Evolutionary conservation across 2,329 filamentous ascomycete genomes (phyloP), one percentile per base, ranked within the genome.

Genomic region (Talaromyces marneffei): DNA sequence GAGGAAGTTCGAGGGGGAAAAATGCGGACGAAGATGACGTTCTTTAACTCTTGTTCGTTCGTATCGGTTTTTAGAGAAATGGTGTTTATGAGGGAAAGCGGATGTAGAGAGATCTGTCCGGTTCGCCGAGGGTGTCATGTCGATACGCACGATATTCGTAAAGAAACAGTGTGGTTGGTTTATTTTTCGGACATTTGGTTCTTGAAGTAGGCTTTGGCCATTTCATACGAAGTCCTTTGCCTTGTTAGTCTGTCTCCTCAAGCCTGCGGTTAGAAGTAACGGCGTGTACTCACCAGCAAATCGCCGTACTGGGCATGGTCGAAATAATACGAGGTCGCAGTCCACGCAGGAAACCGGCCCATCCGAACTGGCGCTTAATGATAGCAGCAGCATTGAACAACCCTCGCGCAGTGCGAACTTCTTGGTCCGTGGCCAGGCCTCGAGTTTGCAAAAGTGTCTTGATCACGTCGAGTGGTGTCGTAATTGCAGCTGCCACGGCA

Each of bases 301-400:
- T 99, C n/a, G 94, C 94, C 35, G 94, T 99, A 78, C 92, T 97
- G 20, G 94, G 94, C 89, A 97, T 97, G 1, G 94, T 96, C 10
- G 92, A 97, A 65, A 99, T 87, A 53, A 99, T 88, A 70, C 94
- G 84, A 52, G 94, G 94, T 69, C 90, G 87, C 72, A 97, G 85
- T 46, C 94, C 94, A 73, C 95, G 92, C 79, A 97, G 92, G 78
- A 97, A 99, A 3, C 94, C 94, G 61, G 80, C 82, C 70, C 89
- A 82, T 37, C 94, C 94, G 72, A 96, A 93, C 71, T 92, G 86
- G 69, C 85, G 84, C 74, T 92, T 89, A 65, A 97, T 87, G 62
- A 97, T 86, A 65, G 83, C 82, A 65, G 91, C 93, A 7, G 92
- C 92, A 48, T 90, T 87, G 67, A 85, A 77, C 65, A 97, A 85